phyloP scores from a whole-genome alignment of 2,329 filamentous ascomycete species.

The Cryoendolithus antarcticus region DNA sequence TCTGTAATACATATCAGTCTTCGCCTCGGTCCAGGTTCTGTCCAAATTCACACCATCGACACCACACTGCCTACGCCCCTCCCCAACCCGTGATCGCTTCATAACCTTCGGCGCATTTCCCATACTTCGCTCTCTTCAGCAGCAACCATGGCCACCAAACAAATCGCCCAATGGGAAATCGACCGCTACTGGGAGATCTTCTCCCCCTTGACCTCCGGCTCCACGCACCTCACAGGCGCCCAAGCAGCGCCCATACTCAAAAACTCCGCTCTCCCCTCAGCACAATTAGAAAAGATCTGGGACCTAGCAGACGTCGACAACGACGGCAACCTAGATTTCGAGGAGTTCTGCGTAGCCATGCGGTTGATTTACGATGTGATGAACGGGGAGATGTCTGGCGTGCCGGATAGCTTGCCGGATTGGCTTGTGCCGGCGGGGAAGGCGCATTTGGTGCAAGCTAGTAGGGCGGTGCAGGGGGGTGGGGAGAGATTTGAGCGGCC shows the following conservation, averaged over 20 bases:
- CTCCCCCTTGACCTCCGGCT: slow-evolving; percentile 52
- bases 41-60: too few species aligned
- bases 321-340: slow-evolving; percentile 95
- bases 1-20: too few species aligned
- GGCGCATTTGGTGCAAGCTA: slow-evolving; percentile 77
- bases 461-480: slow-evolving; percentile 63
- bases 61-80: too few species aligned
- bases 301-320: slow-evolving; percentile 94
- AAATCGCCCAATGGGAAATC: slow-evolving; percentile 61
- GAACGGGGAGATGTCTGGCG: slow-evolving; percentile 85
- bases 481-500: slow-evolving; percentile 76
- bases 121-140: too few species aligned
- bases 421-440: slow-evolving; percentile 97
- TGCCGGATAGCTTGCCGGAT: slow-evolving; percentile 76
- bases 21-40: too few species aligned
- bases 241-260: slow-evolving; percentile 61
- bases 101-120: too few species aligned
- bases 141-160: slow-evolving; percentile 29
- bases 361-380: slow-evolving; percentile 92
- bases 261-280: slow-evolving; percentile 59
- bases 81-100: too few species aligned
- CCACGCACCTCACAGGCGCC: slow-evolving; percentile 52
- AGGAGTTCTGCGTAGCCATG: slow-evolving; percentile 99
- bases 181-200: slow-evolving; percentile 75
- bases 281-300: slow-evolving; percentile 94